A percentile compares a stretch with the other conserved stretches of the same genome.
These are phyloP conservation scores for Clonostachys rhizophaga DNA, from an alignment of 2,329 filamentous ascomycete species.

Conservation along the genomic window DNA sequence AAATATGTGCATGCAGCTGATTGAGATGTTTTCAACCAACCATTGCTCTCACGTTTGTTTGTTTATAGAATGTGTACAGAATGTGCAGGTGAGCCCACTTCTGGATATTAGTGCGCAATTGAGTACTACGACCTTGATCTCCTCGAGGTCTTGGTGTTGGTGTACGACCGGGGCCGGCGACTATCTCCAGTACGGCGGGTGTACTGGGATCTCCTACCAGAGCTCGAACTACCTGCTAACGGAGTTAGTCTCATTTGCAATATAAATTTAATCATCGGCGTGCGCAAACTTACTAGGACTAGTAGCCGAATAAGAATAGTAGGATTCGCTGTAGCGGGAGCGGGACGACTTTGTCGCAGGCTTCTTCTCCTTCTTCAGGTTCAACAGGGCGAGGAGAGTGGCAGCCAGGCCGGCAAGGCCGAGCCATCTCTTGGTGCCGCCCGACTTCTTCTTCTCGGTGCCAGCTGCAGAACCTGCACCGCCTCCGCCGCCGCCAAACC, in stretches of 20 bases:
- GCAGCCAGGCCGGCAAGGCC: conserved; percentile 45
- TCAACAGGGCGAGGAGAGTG: conserved; percentile 49
- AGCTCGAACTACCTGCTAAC: conserved; percentile 12
- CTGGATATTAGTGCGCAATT: no score
- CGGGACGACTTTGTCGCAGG: conserved; percentile 34
- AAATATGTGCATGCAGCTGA: no score
- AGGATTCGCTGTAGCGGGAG: conserved; percentile 46
- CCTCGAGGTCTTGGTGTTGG: conserved; percentile 10
- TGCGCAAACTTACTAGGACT: conserved; percentile 43
- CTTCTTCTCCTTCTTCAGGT: conserved; percentile 46
- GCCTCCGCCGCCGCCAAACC: conserved; percentile 48
- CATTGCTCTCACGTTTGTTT: no score
- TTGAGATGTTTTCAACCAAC: no score
- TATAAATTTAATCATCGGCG: not conserved
- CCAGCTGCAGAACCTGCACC: not conserved
- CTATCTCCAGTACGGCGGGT: conserved; percentile 23
- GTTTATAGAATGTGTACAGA: no score
- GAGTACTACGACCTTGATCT: no score
- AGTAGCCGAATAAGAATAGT: conserved; percentile 46
- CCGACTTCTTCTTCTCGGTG: conserved; percentile 42
- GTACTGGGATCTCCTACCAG: conserved; percentile 21
- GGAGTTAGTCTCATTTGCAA: conserved; percentile 1
- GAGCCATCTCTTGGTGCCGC: conserved; percentile 38
- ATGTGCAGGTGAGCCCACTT: no score
- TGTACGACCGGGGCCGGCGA: conserved; percentile 18